Percentiles rank a stretch among this genome's conserved stretches.
phyloP scores from a whole-genome alignment of 495 filamentous ascomycete genomes.

The Aspergillus homomorphus region DNA sequence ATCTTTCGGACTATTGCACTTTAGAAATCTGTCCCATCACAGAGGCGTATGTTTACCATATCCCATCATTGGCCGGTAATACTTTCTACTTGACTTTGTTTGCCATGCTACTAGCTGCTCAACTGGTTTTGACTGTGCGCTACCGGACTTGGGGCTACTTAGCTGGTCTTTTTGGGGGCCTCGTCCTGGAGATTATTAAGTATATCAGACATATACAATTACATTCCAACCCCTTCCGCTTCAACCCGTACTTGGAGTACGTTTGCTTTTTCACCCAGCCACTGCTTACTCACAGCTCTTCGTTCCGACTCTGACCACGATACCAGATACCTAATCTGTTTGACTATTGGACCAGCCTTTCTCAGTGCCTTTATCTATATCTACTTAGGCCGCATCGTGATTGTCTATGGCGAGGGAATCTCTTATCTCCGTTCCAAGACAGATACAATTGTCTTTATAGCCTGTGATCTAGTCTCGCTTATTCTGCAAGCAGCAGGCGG shows the following conservation, averaged over 20 bases:
- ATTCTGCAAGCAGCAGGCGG: slow-evolving; percentile 56
- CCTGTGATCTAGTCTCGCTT: slow-evolving; percentile 51
- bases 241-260: slow-evolving; percentile 37
- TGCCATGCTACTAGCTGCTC: slow-evolving; percentile 17
- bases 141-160: slow-evolving; percentile 25
- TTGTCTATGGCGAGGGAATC: slow-evolving; percentile 42
- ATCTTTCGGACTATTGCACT: slow-evolving; percentile 18
- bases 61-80: slow-evolving; percentile 28
- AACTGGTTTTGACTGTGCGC: slow-evolving; percentile 23
- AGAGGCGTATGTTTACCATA: slow-evolving; percentile 24
- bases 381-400: slow-evolving; percentile 52
- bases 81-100: slow-evolving; percentile 23
- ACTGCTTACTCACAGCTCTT: neutral
- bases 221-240: slow-evolving; percentile 36
- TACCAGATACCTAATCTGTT: slow-evolving; percentile 44
- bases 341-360: slow-evolving; percentile 57
- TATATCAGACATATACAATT: slow-evolving; percentile 37
- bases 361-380: slow-evolving; percentile 56
- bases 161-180: slow-evolving; percentile 8
- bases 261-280: slow-evolving; percentile 6
- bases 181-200: slow-evolving; percentile 39
- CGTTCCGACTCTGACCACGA: neutral
- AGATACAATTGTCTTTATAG: slow-evolving; percentile 52
- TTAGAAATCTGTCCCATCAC: slow-evolving; percentile 25
- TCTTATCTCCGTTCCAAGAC: slow-evolving; percentile 49